Conservation (phyloP, 2,329 filamentous ascomycete species). For the Fusarium sp. region DNA sequence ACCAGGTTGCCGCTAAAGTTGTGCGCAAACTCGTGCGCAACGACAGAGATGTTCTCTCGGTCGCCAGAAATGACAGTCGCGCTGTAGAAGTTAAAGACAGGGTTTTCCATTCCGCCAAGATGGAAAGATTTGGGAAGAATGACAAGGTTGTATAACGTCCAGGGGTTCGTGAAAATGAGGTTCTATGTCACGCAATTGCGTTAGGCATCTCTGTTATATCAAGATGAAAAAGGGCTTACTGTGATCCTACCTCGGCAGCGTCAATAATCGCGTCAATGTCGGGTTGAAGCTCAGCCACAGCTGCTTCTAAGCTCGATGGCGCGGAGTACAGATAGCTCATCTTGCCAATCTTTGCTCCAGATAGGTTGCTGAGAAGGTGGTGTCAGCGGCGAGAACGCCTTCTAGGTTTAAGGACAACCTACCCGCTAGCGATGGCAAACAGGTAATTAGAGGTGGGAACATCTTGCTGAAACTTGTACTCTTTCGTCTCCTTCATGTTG, state of each 20-base stretch:
- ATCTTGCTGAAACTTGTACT: neutral
- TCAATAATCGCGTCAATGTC: neutral
- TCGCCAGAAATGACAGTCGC: constrained; percentile 4
- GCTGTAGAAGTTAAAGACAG: constrained; percentile 17
- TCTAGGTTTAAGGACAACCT: neutral
- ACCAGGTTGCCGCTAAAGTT: constrained; percentile 10
- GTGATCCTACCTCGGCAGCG: neutral
- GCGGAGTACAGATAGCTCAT: neutral
- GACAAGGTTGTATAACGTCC: constrained; percentile 8
- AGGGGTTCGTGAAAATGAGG: constrained; percentile 4
- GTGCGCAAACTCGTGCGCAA: constrained; percentile 8
- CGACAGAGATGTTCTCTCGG: constrained; percentile 5
- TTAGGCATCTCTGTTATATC: neutral
- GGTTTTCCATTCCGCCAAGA: constrained; percentile 15
- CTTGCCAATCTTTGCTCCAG: neutral
- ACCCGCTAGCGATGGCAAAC: neutral
- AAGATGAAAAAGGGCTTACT: neutral
- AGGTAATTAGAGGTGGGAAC: neutral
- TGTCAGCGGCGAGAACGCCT: neutral
- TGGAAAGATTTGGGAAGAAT: constrained; percentile 9
- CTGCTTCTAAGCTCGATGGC: neutral
- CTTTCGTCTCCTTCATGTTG: neutral
- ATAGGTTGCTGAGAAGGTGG: neutral
- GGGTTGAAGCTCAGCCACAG: neutral
- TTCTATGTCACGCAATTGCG: neutral